Base-by-base conservation (phyloP, 768 basidiomycete species). In the Amanita polypyramis region DNA sequence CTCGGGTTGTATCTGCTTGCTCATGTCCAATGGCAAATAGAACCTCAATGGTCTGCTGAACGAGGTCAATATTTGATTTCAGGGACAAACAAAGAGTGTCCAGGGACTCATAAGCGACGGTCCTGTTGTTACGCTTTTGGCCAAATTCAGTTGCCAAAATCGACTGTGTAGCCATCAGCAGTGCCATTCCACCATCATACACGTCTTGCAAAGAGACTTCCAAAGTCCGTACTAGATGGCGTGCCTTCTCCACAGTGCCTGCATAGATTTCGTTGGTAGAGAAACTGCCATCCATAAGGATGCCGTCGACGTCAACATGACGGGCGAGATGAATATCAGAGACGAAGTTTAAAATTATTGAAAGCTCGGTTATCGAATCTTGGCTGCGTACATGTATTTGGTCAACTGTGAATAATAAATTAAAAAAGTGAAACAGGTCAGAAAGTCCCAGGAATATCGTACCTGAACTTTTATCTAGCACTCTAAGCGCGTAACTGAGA, bases 221-320 rank as follows among this genome's bases (percentile, higher is more conserved):
- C 37, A 92, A 63, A 2, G 74, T 78, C 33, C 87, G 77, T 15
- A 87, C 73, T 17, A 88, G 72, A 7, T 69, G 55, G 25, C 84
- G 73, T 15, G 86, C 90, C 49, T 72, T 79, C 38, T 80, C 78
- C 2, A 92, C 82, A 15, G 79, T 78, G 52, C 78, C 73, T 11
- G 69, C 58, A 58, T 88, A 90, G 29, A 69, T 59, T 15, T 74
- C 67, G 54, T 76, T 75, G 19, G 68, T 58, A 5, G 71, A 60
- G 11, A 69, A 58, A 8, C 65, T 67, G 1, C 70, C 65, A 23
- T 77, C 73, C 51, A 74, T 69, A 21, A 70, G 70, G 52, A 85
- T 73, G 12, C 83, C 85, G 54, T 91, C 86, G 50, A 93, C 77
- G 59, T 93, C 92, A 51, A 94, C 79, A 60, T 82, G 79, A 25